Base-by-base conservation (phyloP, 2,329 filamentous ascomycete genomes). In the Zymoseptoria brevis region DNA sequence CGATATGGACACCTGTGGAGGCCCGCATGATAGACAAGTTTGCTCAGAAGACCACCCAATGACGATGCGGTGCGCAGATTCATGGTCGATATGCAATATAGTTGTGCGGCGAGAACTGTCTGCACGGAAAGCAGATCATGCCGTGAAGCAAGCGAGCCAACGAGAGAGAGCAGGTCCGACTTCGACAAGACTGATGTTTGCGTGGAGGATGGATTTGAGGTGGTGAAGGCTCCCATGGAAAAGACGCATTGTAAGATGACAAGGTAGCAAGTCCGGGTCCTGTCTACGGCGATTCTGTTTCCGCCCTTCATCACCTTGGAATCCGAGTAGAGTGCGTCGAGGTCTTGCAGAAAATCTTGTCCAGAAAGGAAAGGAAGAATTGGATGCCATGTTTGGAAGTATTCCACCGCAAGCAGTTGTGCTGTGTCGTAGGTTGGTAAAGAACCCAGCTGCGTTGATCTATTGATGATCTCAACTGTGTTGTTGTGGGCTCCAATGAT, bases 321-420 rank as follows among this genome's bases (percentile, higher is more conserved):
- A 21, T 66, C 62, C n/a, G 57, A 54, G n/a, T 80, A 80, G 49
- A 80, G 70, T 9, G 65, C 63, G 48, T 80, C 74, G 63, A 81
- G 73, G 13, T 76, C 72, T 30, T 75, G 72, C 22, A 81, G 64
- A 53, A 81, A 80, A 1, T 75, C 76, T 0, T 77, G 79, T 0
- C 80, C 80, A 53, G 81, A 78, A 3, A 81, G 64, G 60, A 81
- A 81, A 0, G 80, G 80, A 59, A 81, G 79, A 11, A 81, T 69
- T 0, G 78, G 78, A 71, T 82, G 80, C 79, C 79, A 81, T 8
- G 75, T 72, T 62, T 74, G 76, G 66, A 81, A 81, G 62, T 80
- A 81, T 19, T 73, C 69, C 67, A 79, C 77, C 55, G 80, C 73
- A 2, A 81, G 70, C 48, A 74, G 70, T 59, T 74, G 74, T 0